A percentile compares a stretch with the other conserved stretches of the same genome.
Conservation (phyloP, 371 early-diverging fungal species). For the Conidiobolus coronatus region DNA sequence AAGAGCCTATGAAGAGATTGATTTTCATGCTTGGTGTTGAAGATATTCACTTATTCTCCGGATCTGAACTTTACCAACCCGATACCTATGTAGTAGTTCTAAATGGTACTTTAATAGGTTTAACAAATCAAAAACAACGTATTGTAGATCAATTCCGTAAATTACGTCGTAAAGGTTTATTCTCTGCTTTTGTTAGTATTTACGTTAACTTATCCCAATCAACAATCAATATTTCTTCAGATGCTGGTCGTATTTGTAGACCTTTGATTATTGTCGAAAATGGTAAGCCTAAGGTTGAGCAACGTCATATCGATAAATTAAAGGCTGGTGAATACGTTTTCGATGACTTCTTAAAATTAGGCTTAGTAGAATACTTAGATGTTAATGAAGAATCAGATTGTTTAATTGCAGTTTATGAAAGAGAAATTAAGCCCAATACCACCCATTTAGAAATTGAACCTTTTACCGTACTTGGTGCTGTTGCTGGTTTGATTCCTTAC, state of each 20-base stretch:
- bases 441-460: slow-evolving; percentile 99
- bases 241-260: slow-evolving; percentile 95
- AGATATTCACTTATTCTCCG: slow-evolving; percentile 63
- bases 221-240: slow-evolving; percentile 86
- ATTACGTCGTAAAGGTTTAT: slow-evolving; percentile 61
- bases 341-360: slow-evolving; percentile 78
- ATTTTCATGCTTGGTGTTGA: slow-evolving; percentile 70
- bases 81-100: slow-evolving; percentile 65
- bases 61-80: slow-evolving; percentile 52
- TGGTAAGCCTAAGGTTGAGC: slow-evolving; percentile 39
- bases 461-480: slow-evolving; percentile 91
- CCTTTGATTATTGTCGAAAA: slow-evolving; percentile 94
- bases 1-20: slow-evolving; percentile 48
- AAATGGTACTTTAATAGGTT: slow-evolving; percentile 82
- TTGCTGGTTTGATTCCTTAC: slow-evolving; percentile 98
- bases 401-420: slow-evolving; percentile 77
- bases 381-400: slow-evolving; percentile 97
- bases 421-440: slow-evolving; percentile 56
- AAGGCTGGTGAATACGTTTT: slow-evolving; percentile 45
- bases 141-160: slow-evolving; percentile 69
- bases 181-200: slow-evolving; percentile 86
- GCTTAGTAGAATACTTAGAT: slow-evolving; percentile 96
- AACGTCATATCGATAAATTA: slow-evolving; percentile 40
- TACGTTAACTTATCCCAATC: slow-evolving; percentile 65
- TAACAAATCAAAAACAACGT: slow-evolving; percentile 47